Evolutionary conservation across 2,329 filamentous ascomycete species (phyloP).

Genomic region (Sclerotinia subarctica): DNA sequence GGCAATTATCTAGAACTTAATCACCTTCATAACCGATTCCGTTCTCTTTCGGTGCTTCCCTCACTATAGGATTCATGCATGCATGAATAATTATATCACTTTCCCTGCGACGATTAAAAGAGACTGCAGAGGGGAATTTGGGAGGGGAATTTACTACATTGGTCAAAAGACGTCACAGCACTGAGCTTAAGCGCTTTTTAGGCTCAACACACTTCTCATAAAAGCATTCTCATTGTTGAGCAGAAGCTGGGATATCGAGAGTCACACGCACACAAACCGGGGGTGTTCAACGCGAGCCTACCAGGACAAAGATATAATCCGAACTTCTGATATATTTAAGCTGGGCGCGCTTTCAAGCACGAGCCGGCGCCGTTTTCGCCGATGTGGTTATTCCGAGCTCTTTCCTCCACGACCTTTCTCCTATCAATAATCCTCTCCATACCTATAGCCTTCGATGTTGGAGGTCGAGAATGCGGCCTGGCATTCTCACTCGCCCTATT

Average conservation of each 20-base stretch:
- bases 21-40: constrained; percentile 4
- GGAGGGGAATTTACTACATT: neutral
- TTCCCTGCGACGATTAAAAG: neutral
- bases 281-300: constrained; percentile 1
- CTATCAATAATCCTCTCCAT: constrained; percentile 92
- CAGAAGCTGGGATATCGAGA: neutral
- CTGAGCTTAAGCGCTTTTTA: neutral
- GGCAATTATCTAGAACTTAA: neutral
- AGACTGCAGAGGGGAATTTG: neutral
- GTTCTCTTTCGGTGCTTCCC: constrained; percentile 8
- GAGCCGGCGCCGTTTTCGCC: constrained; percentile 49
- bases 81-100: neutral
- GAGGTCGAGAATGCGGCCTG: constrained; percentile 87
- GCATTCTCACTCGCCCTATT: constrained; percentile 90
- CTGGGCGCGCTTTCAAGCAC: constrained; percentile 45
- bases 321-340: constrained; percentile 23
- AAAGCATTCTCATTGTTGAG: neutral
- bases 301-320: neutral
- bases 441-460: constrained; percentile 96
- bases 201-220: neutral
- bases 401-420: constrained; percentile 82
- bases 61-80: neutral
- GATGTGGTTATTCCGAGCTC: constrained; percentile 81
- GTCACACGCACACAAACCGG: neutral
- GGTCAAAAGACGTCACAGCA: neutral